phyloP scores from a whole-genome alignment of 2,329 filamentous ascomycete genomes.

The Chalara sp. region DNA sequence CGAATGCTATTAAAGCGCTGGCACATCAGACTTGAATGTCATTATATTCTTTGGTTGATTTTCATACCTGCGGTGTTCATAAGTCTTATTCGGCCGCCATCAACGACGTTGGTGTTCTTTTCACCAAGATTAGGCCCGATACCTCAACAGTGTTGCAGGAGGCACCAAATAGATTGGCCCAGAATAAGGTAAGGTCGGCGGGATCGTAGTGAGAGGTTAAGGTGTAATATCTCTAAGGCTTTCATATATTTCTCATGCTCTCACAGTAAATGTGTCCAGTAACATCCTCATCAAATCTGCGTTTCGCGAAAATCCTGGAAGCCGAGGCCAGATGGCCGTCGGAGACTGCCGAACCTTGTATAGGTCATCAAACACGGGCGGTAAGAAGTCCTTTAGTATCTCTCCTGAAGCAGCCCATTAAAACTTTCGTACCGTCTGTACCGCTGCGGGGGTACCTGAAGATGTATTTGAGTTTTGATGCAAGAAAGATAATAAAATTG shows the following conservation, averaged over 20 bases:
- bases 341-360: constrained; percentile 16
- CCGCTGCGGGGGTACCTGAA: neutral
- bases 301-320: constrained; percentile 34
- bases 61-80: constrained; percentile 35
- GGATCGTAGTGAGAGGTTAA: constrained; percentile 35
- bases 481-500: too few relatives aligned
- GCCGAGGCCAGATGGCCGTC: constrained; percentile 34
- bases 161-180: constrained; percentile 60
- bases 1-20: constrained; percentile 38
- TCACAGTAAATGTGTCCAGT: constrained; percentile 32
- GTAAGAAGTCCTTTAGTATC: neutral
- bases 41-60: constrained; percentile 29
- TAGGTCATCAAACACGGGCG: neutral
- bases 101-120: constrained; percentile 50
- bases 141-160: constrained; percentile 52
- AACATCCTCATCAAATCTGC: constrained; percentile 34
- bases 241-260: neutral
- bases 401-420: neutral
- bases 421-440: neutral
- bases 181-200: constrained; percentile 51
- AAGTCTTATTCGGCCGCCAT: constrained; percentile 41
- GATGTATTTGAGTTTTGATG: too few relatives aligned
- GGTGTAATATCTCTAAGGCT: neutral
- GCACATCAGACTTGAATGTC: neutral
- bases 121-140: constrained; percentile 57